Evolutionary conservation across 2,329 filamentous ascomycete species (phyloP).

Genomic region (Coniochaeta sp.): DNA sequence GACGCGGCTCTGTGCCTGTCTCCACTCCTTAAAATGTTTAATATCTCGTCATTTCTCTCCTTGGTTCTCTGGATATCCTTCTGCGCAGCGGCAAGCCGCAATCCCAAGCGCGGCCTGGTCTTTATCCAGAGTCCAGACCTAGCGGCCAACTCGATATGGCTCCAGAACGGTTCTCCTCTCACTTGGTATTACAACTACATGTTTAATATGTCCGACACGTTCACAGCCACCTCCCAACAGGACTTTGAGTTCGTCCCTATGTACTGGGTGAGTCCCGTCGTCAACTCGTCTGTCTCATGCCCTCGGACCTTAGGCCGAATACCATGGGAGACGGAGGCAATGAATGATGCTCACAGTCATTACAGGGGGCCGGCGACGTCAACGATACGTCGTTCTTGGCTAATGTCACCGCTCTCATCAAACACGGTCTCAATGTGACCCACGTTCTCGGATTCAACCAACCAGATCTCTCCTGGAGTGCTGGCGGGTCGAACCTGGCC

Average conservation of each 20-base stretch:
- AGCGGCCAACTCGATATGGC: conserved; percentile 55
- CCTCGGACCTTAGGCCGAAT: background rate
- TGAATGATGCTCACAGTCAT: conserved; percentile 10
- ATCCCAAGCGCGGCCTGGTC: conserved; percentile 62
- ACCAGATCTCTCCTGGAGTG: conserved; percentile 50
- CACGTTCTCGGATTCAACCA: conserved; percentile 72
- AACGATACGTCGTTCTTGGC: conserved; percentile 53
- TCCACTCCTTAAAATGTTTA: background rate
- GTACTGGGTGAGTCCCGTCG: conserved; percentile 56
- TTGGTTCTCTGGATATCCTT: background rate
- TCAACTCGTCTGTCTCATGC: background rate
- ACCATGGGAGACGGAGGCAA: background rate
- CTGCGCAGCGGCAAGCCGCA: background rate
- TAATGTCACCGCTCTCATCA: conserved; percentile 46
- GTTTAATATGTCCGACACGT: conserved; percentile 43
- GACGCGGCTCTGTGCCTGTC: background rate
- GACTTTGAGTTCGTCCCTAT: conserved; percentile 70
- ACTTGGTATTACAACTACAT: conserved; percentile 83
- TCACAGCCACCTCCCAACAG: conserved; percentile 36
- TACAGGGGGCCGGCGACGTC: conserved; percentile 20
- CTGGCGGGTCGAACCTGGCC: conserved; percentile 55
- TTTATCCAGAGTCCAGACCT: conserved; percentile 50
- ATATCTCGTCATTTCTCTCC: background rate
- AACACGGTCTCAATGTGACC: conserved; percentile 47
- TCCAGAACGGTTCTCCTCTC: conserved; percentile 45